phyloP scores from a whole-genome alignment of 352 stramenopile genomes.

The Nothophytophthora sp. region DNA sequence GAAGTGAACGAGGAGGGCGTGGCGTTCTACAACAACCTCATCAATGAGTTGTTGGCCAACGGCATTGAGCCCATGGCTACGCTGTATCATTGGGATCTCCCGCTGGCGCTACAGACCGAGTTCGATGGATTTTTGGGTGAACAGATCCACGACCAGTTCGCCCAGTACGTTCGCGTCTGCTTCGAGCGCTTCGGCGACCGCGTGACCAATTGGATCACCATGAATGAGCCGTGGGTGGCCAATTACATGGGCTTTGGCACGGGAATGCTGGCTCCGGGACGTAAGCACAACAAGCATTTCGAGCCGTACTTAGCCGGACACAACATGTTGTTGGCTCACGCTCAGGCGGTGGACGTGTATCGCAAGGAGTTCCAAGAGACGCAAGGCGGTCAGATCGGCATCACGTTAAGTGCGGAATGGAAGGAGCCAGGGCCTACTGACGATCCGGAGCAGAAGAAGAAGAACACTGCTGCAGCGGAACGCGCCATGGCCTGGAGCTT shows the following conservation, averaged over 20 bases:
- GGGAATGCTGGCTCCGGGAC: constrained; percentile 79
- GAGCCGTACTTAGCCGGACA: constrained; percentile 85
- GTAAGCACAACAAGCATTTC: constrained; percentile 37
- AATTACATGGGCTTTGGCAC: constrained; percentile 84
- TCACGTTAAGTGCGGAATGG: constrained; percentile 91
- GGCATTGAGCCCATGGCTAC: constrained; percentile 90
- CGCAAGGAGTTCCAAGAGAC: constrained; percentile 64
- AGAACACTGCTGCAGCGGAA: constrained; percentile 62
- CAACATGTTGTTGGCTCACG: constrained; percentile 89
- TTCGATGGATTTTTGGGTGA: constrained; percentile 64
- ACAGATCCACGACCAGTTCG: constrained; percentile 55
- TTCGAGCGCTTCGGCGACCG: constrained; percentile 92
- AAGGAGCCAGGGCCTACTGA: constrained; percentile 61
- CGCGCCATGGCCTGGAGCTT: constrained; percentile 86
- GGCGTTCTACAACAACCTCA: constrained; percentile 91
- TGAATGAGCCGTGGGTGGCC: constrained; percentile 92
- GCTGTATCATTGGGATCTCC: constrained; percentile 84
- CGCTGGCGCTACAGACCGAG: constrained; percentile 62
- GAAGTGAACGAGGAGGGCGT: constrained; percentile 85
- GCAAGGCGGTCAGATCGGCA: constrained; percentile 82
- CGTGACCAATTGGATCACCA: constrained; percentile 92
- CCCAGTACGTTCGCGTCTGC: constrained; percentile 82
- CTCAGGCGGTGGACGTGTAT: constrained; percentile 84
- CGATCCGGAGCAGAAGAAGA: constrained; percentile 46
- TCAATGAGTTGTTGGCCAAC: constrained; percentile 80